Evolutionary conservation across 2,329 filamentous ascomycete species (phyloP), one percentile per base, ranked within the genome.

Genomic region (Penicillium sp.): DNA sequence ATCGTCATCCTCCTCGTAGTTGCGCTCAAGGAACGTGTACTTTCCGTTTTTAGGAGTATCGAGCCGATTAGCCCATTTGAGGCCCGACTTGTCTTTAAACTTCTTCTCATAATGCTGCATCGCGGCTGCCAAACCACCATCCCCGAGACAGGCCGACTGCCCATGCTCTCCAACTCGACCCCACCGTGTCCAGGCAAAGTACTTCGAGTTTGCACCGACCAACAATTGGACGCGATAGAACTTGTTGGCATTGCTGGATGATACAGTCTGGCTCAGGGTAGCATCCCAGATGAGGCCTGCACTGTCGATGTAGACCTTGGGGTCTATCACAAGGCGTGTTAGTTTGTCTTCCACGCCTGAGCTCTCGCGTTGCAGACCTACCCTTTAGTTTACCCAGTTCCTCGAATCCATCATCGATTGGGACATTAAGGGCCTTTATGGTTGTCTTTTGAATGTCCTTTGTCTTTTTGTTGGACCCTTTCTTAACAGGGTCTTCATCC

Each of bases 11-110:
- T 84, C 82, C 48, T 88, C 85, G 69, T 95, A 96, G 68, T 84
- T 89, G 41, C 83, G 83, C 75, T 95, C 90, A 11, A 96, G 81
- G 69, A 91, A 96, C 3, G 88, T 87, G 68, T 96, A 96, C 34
- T 82, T 86, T 0, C 81, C 73, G 13, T 75, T 74, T 65, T 84
- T 88, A 0, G 89, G 70, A 1, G 66, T 50, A 5, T 65, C 59
- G 33, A 75, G 61, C 15, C 83, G 75, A 51, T 84, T 68, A 6
- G 72, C 73, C 82, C 82, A 85, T 3, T 63, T 71, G 11, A 81
- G 72, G 9, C 82, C 82, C 4, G 80, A 78, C 63, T 85, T 85
- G 56, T 80, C 79, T 59, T 79, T 83, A 75, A 85, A 85, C 62
- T 85, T 85, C 59, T 79, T 80, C 48, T 81, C 70, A 63, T 83